Percentiles rank a stretch among this genome's conserved stretches.
Evolutionary conservation across 1,139 yeast genomes (phyloP).

Genomic region (Lodderomyces elongisporus): DNA sequence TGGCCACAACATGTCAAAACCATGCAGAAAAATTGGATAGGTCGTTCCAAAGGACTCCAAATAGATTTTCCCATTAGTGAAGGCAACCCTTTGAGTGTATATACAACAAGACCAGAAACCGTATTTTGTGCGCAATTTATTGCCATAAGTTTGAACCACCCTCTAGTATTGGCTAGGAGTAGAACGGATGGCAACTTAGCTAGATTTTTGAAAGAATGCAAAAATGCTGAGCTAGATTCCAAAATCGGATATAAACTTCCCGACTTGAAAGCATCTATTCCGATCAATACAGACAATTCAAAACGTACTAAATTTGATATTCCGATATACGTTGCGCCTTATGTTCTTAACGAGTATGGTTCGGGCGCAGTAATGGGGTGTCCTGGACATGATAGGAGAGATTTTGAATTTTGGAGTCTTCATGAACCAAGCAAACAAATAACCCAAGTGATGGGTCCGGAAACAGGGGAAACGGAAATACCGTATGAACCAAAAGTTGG

Average conservation of each 20-base stretch:
- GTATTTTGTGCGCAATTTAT: slow-evolving; percentile 75
- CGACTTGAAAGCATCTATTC: slow-evolving; percentile 50
- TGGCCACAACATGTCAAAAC: slow-evolving; percentile 90
- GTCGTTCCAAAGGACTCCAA: slow-evolving; percentile 78
- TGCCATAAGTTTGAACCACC: slow-evolving; percentile 72
- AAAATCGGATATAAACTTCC: slow-evolving; percentile 60
- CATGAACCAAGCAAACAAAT: slow-evolving; percentile 49
- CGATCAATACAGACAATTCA: slow-evolving; percentile 40
- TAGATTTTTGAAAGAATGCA: slow-evolving; percentile 38
- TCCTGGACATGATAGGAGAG: slow-evolving; percentile 89
- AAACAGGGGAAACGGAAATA: slow-evolving; percentile 13
- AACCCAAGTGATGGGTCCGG: slow-evolving; percentile 42
- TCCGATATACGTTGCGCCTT: slow-evolving; percentile 88
- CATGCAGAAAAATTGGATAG: slow-evolving; percentile 95
- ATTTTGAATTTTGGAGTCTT: slow-evolving; percentile 68
- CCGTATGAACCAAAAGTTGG: slow-evolving; percentile 57
- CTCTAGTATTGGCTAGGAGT: slow-evolving; percentile 42
- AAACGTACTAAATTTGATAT: slow-evolving; percentile 22
- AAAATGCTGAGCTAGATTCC: slow-evolving; percentile 41
- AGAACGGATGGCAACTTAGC: slow-evolving; percentile 34
- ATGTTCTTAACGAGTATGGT: slow-evolving; percentile 79
- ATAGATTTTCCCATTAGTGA: slow-evolving; percentile 38
- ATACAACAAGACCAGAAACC: slow-evolving; percentile 90
- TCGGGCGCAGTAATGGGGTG: slow-evolving; percentile 97
- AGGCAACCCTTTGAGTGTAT: slow-evolving; percentile 41